A percentile compares a stretch with the other conserved stretches of the same genome.
These are phyloP conservation scores for Torulaspora globosa DNA, from an alignment of 1,139 yeast species.

Conservation along the genomic window DNA sequence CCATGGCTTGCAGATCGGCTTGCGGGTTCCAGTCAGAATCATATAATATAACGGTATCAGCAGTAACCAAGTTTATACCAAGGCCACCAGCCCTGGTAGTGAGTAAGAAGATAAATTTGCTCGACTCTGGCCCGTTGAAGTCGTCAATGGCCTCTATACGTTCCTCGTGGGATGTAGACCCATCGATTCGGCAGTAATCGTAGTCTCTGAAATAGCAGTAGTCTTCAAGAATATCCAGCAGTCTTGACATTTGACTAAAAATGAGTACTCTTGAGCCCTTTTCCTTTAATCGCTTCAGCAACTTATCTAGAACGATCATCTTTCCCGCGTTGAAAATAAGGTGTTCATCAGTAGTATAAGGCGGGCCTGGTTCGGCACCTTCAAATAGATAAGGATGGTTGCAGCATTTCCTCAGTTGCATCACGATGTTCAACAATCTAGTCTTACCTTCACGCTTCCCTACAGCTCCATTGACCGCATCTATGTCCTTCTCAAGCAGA, in stretches of 20 bases:
- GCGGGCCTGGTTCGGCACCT: constrained; percentile 88
- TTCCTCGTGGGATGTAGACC: constrained; percentile 74
- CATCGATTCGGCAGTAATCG: constrained; percentile 74
- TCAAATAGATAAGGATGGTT: constrained; percentile 80
- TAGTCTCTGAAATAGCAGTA: constrained; percentile 65
- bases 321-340: constrained; percentile 68
- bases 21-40: constrained; percentile 89
- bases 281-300: constrained; percentile 55
- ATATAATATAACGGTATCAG: constrained; percentile 67
- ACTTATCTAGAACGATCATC: constrained; percentile 65
- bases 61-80: constrained; percentile 73
- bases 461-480: constrained; percentile 76
- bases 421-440: constrained; percentile 67
- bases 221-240: constrained; percentile 75
- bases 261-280: constrained; percentile 75
- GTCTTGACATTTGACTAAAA: constrained; percentile 78
- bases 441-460: constrained; percentile 75
- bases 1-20: constrained; percentile 86
- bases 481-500: constrained; percentile 71
- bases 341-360: constrained; percentile 79
- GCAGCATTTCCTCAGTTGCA: constrained; percentile 81
- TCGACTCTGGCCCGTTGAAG: constrained; percentile 64
- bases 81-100: constrained; percentile 88
- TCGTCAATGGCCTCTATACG: constrained; percentile 74
- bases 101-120: constrained; percentile 64